phyloP scores from a whole-genome alignment of 2,329 filamentous ascomycete genomes.

The Aspergillus aculeatus region DNA sequence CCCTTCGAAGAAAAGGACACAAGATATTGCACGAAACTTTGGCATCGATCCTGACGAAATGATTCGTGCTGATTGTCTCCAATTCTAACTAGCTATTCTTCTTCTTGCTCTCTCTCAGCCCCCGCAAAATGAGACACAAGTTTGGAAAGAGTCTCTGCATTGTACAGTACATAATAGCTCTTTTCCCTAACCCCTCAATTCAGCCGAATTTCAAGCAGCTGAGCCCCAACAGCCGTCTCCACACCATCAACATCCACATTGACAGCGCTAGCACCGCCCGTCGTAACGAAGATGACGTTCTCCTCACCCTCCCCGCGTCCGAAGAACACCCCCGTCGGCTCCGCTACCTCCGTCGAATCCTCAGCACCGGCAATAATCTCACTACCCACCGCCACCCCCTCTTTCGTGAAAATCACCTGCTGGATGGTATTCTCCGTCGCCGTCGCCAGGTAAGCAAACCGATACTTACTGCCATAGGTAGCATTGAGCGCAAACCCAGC shows the following conservation, averaged over 20 bases:
- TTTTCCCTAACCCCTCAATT: too few relatives aligned
- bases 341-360: slow-evolving; percentile 1
- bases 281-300: not conserved
- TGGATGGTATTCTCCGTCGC: not conserved
- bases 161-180: too few relatives aligned
- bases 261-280: not conserved
- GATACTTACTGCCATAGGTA: not conserved
- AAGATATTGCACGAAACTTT: too few relatives aligned
- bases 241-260: not conserved
- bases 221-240: not conserved
- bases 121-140: too few relatives aligned
- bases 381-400: not conserved
- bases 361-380: not conserved
- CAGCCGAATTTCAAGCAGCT: not conserved
- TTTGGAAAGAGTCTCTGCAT: too few relatives aligned
- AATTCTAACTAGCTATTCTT: too few relatives aligned
- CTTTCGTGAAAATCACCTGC: not conserved
- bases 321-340: not conserved
- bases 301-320: not conserved
- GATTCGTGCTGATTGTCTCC: too few relatives aligned
- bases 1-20: too few relatives aligned
- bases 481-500: not conserved
- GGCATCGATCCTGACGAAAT: too few relatives aligned
- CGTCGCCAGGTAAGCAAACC: not conserved
- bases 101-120: too few relatives aligned